Evolutionary conservation across 1,284 basidiomycete species (phyloP).

Genomic region (Megacollybia platyphylla): DNA sequence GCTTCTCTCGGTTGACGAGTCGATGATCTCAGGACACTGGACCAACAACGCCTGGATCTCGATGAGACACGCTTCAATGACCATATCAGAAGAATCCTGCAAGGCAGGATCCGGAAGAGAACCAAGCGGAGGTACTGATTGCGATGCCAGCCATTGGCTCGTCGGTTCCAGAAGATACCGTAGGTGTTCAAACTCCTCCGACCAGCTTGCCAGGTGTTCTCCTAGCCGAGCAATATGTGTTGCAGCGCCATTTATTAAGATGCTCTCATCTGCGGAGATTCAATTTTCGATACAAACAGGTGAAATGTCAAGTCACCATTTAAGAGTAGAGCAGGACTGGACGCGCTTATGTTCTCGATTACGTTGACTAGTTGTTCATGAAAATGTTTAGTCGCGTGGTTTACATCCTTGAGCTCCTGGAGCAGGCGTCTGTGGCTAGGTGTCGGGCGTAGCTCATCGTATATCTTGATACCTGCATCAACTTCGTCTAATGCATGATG

Average conservation of each 20-base stretch:
- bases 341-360: conserved; percentile 15
- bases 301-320: conserved; percentile 14
- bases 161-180: conserved; percentile 35
- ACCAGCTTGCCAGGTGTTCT: conserved; percentile 18
- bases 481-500: conserved; percentile 28
- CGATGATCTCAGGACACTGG: conserved; percentile 16
- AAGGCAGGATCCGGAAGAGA: neutral
- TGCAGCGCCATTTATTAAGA: conserved; percentile 13
- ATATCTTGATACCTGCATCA: conserved; percentile 17
- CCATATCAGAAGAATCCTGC: conserved; percentile 13
- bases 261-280: conserved; percentile 21
- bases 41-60: conserved; percentile 47
- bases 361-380: conserved; percentile 14
- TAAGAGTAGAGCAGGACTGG: conserved; percentile 18
- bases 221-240: conserved; percentile 12
- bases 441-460: conserved; percentile 19
- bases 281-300: conserved; percentile 1
- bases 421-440: conserved; percentile 15
- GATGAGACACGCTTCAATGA: conserved; percentile 56
- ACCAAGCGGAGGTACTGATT: conserved; percentile 11
- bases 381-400: conserved; percentile 10
- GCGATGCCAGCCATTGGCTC: conserved; percentile 30
- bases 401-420: conserved; percentile 12
- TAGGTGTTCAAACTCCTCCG: conserved; percentile 24
- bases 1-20: conserved; percentile 8